These are phyloP conservation scores for Gossypium ekmanianum DNA, from an alignment of 345 rosid species.

Conservation along the genomic window DNA sequence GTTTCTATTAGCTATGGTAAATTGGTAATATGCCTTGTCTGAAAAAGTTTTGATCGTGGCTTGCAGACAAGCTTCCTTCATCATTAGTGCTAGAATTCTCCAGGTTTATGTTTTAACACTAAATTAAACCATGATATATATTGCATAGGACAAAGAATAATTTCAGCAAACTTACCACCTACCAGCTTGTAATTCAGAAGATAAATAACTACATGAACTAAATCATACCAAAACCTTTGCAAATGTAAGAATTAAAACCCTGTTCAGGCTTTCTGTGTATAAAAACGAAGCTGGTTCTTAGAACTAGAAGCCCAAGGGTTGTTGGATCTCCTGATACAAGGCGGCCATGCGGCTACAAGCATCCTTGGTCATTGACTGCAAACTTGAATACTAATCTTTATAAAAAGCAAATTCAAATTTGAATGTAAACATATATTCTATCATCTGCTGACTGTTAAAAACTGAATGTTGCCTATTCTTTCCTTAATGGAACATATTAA, in stretches of 20 bases:
- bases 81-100: not conserved
- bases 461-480: not conserved
- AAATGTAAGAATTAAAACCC: slow-evolving; percentile 2
- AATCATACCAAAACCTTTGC: not conserved
- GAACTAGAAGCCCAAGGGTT: slow-evolving; percentile 50
- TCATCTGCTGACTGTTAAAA: not conserved
- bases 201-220: not conserved
- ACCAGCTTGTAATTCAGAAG: not conserved
- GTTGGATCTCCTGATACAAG: slow-evolving; percentile 74
- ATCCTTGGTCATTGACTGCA: slow-evolving; percentile 77
- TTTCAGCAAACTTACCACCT: not conserved
- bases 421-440: not conserved
- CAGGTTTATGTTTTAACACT: not conserved
- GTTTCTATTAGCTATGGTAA: not conserved
- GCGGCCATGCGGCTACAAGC: slow-evolving; percentile 77
- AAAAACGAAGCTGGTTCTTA: slow-evolving; percentile 28
- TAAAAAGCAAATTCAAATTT: too few relatives aligned
- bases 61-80: not conserved
- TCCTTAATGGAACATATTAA: too few relatives aligned
- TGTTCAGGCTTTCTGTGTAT: not conserved
- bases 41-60: not conserved
- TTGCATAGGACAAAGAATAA: not conserved
- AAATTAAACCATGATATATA: too few relatives aligned
- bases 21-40: not conserved
- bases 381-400: too few relatives aligned